Evolutionary conservation across 2,329 filamentous ascomycete species (phyloP).

Genomic region (Colletotrichum higginsianum): DNA sequence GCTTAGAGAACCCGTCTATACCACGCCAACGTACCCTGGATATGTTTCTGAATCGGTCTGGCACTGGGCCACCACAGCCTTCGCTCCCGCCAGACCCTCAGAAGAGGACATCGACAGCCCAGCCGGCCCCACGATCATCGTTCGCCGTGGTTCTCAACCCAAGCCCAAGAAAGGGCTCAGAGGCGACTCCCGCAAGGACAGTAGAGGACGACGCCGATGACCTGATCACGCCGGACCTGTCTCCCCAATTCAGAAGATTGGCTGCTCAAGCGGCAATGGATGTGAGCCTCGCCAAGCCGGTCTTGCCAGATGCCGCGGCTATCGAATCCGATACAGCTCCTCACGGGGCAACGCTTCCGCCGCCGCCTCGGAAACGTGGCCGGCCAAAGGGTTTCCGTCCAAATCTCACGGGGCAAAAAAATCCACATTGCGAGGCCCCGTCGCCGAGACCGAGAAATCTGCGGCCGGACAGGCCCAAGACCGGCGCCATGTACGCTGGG

Average conservation of each 20-base stretch:
- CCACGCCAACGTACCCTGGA: constrained; percentile 33
- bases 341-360: neutral
- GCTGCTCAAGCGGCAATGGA: constrained; percentile 30
- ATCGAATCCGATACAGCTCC: constrained; percentile 16
- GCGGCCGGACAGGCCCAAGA: constrained; percentile 49
- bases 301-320: constrained; percentile 12
- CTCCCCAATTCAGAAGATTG: constrained; percentile 38
- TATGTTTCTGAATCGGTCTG: constrained; percentile 16
- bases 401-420: constrained; percentile 48
- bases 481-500: constrained; percentile 38
- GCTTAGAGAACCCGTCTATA: neutral
- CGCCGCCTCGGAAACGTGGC: constrained; percentile 54
- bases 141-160: constrained; percentile 39
- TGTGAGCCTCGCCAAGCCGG: constrained; percentile 40
- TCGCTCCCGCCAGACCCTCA: neutral
- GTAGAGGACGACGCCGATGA: constrained; percentile 39
- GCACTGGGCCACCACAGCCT: neutral
- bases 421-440: constrained; percentile 28
- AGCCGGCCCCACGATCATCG: constrained; percentile 25
- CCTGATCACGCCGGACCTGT: constrained; percentile 45
- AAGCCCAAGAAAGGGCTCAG: constrained; percentile 15
- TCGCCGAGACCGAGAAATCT: constrained; percentile 42
- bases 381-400: constrained; percentile 65
- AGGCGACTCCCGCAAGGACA: constrained; percentile 16
- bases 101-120: constrained; percentile 20